These are phyloP conservation scores for Handroanthus guayacan DNA, from an alignment of 257 asterid genomes.

Conservation along the genomic window DNA sequence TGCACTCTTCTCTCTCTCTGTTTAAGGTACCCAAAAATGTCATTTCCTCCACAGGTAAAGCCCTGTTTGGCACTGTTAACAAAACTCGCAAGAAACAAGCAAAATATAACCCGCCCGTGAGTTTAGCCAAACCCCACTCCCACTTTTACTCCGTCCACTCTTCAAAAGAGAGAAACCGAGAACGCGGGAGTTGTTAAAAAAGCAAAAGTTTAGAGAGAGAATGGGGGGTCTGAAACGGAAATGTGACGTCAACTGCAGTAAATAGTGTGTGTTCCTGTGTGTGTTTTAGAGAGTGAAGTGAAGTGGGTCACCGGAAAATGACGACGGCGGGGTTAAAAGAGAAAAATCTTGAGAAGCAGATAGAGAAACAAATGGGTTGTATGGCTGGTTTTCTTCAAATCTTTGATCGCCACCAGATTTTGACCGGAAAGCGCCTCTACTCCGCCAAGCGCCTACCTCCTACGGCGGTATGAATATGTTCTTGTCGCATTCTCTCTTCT, in stretches of 20 bases:
- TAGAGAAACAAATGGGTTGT: conserved; percentile 80
- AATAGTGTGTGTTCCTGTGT: conserved; percentile 5
- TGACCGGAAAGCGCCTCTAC: conserved; percentile 61
- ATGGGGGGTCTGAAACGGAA: conserved; percentile 22
- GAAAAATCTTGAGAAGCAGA: conserved; percentile 58
- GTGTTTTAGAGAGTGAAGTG: neutral
- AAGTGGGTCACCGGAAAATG: conserved; percentile 33
- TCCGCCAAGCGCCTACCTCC: conserved; percentile 72
- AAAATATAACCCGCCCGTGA: conserved; percentile 31
- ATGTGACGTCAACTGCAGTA: conserved; percentile 43
- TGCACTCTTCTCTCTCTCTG: neutral
- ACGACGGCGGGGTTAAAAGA: conserved; percentile 49
- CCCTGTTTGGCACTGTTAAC: conserved; percentile 22
- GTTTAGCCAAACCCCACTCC: conserved; percentile 37
- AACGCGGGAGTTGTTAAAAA: conserved; percentile 59
- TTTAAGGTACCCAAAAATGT: conserved; percentile 15
- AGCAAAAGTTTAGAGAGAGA: conserved; percentile 25
- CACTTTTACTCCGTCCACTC: conserved; percentile 30
- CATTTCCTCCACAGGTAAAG: conserved; percentile 24
- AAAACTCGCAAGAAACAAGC: conserved; percentile 9
- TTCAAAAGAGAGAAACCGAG: conserved; percentile 59
- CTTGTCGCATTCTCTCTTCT: neutral
- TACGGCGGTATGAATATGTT: conserved; percentile 38
- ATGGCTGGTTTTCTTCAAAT: conserved; percentile 83
- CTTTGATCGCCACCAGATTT: conserved; percentile 79